Base-by-base conservation (phyloP, 805 yeast genomes). In the Priceomyces carsonii region DNA sequence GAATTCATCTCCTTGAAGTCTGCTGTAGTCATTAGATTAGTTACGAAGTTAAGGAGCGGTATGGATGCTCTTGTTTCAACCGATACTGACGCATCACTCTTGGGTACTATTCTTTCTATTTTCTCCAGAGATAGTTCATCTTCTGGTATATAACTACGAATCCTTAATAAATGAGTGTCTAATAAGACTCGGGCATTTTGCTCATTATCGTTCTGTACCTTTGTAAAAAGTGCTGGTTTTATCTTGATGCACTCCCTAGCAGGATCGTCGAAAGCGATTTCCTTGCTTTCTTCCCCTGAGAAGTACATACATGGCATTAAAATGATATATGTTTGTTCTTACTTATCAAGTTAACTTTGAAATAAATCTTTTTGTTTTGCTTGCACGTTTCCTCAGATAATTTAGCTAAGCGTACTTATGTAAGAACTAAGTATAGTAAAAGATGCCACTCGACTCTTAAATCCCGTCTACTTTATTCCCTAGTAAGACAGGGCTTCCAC, bases 291-390 rank as follows among this genome's bases (percentile, higher is more conserved):
- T 26, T 26, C 27, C 15, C 32, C 32, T 9, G 36, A 33, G 15
- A 33, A 33, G 29, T 33, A 33, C 36, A 33, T 33, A 15, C 14
- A 15, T 23, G 26, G 26, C 26, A 23, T 23, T 23, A n/a, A n/a
- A n/a, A n/a, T n/a, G n/a, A n/a, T n/a, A n/a, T n/a, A n/a, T n/a
- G n/a, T n/a, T n/a, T n/a, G n/a, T n/a, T n/a, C n/a, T n/a, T n/a
- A n/a, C n/a, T n/a, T n/a, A n/a, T n/a, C n/a, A n/a, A n/a, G n/a
- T 7, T 23, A 23, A 23, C 26, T 23, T 12, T 12, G 26, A 23
- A 23, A 15, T 15, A 5, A 12, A 23, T 23, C 26, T 23, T 12
- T 13, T 23, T 23, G 14, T 23, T n/a, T n/a, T n/a, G n/a, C n/a
- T n/a, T n/a, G n/a, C n/a, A n/a, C n/a, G n/a, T n/a, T n/a, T n/a